Conservation (phyloP, 2,329 filamentous ascomycete species). For the Tolypocladium album region DNA sequence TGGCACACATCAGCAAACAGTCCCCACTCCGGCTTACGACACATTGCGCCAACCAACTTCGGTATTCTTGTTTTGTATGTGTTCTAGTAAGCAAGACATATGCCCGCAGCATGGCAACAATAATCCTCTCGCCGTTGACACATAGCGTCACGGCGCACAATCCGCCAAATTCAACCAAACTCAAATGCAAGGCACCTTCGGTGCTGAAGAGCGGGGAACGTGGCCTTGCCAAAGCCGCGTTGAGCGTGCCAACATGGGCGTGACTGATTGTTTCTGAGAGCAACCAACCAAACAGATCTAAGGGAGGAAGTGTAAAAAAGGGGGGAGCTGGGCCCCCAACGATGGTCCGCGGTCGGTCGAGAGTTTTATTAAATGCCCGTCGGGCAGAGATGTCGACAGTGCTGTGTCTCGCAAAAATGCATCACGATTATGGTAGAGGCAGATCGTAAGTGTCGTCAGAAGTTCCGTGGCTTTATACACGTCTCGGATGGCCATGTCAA, state of each 20-base stretch:
- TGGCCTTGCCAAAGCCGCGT: not conserved
- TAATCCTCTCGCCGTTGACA: not conserved
- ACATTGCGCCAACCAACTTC: not conserved
- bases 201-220: not conserved
- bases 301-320: not conserved
- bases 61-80: not conserved
- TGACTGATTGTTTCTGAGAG: not conserved
- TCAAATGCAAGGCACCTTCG: not conserved
- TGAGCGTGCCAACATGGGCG: not conserved
- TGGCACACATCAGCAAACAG: not conserved
- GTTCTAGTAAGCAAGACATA: not conserved
- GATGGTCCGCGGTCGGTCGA: not conserved
- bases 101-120: not conserved
- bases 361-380: not conserved
- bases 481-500: constrained; percentile 10
- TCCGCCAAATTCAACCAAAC: not conserved
- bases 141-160: not conserved
- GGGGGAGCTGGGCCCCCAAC: not conserved
- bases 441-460: constrained; percentile 19
- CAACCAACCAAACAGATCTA: not conserved
- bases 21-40: not conserved
- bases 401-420: not conserved
- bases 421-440: constrained; percentile 6
- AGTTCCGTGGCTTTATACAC: constrained; percentile 14
- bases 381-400: not conserved